Evolutionary conservation across 2,329 filamentous ascomycete species (phyloP), one percentile per base, ranked within the genome.

Genomic region (Septoria linicola): DNA sequence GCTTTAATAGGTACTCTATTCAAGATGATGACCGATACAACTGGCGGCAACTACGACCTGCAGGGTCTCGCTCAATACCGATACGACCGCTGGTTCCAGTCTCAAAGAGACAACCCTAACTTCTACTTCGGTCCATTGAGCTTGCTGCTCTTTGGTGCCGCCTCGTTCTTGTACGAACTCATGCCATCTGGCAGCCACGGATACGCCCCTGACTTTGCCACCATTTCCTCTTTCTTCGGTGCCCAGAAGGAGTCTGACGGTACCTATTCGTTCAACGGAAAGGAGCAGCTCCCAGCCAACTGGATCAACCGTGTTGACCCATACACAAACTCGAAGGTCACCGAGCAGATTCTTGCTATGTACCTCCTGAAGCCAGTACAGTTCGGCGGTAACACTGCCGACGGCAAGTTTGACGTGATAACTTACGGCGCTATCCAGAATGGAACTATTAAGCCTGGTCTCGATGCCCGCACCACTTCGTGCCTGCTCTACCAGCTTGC

Each of bases 401-500:
- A 41, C 8, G 50, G 53, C 32, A 53, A 16, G 4, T 58, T 55
- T 23, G 34, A 47, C 20, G 35, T 40, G 21, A 42, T 74, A 25
- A 67, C 35, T 10, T 73, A 71, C 42, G 67, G 66, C 14, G 57
- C 64, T 16, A 74, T 76, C 49, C 30, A 63, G 51, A 63, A 75
- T 42, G 72, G 73, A n/a, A 71, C 64, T 41, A 56, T 75, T 8
- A 53, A 59, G 3, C 55, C 60, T 17, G 54, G 48, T 32, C 58
- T 67, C 11, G 64, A 57, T 11, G 48, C 65, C 1, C 51, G 47
- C 4, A 64, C 67, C 23, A 54, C 70, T 1, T 39, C 65, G 10
- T 77, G 74, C 53, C 56, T 76, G 57, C 54, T 76, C 11, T 76
- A 76, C 58, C 72, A 75, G 62, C 59, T 76, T 7, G 67, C 61